Conservation (phyloP, 2,329 filamentous ascomycete species). For the Didymella pinodella region DNA sequence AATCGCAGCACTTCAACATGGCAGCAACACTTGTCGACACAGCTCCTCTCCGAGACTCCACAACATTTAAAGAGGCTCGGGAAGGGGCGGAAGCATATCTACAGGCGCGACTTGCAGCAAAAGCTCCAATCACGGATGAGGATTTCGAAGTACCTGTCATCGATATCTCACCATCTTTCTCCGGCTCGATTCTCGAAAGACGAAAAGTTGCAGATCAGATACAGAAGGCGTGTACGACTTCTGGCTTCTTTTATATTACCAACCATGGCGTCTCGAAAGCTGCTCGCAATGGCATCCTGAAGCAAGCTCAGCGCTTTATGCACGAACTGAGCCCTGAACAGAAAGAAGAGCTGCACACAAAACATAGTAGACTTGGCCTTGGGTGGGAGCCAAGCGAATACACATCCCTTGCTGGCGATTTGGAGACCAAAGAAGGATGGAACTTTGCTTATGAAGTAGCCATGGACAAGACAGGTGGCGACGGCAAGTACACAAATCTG, state of each 20-base stretch:
- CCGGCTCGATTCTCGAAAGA: conserved; percentile 39
- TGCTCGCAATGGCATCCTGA: conserved; percentile 43
- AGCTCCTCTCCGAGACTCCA: conserved; percentile 6
- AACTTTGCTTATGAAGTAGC: conserved; percentile 55
- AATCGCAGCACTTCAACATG: conserved; percentile 8
- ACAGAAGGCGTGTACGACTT: conserved; percentile 49
- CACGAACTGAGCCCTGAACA: conserved; percentile 41
- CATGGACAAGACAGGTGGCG: conserved; percentile 52
- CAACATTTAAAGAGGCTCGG: conserved; percentile 44
- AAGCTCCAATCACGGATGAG: conserved; percentile 22
- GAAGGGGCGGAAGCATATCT: conserved; percentile 48
- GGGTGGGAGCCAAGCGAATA: conserved; percentile 55
- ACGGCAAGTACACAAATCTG: conserved; percentile 53
- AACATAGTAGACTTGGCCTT: conserved; percentile 50
- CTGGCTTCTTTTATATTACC: conserved; percentile 55
- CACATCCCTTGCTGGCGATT: conserved; percentile 52
- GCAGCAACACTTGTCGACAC: background rate
- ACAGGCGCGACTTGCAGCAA: conserved; percentile 41
- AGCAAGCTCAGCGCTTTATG: conserved; percentile 51
- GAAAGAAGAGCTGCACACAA: conserved; percentile 52
- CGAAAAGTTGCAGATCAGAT: conserved; percentile 52
- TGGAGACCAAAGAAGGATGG: conserved; percentile 54
- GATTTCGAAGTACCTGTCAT: conserved; percentile 51
- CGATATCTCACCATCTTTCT: conserved; percentile 50
- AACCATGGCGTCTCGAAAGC: conserved; percentile 46